phyloP scores from a whole-genome alignment of 2,329 filamentous ascomycete genomes.

The Ophiostoma fasciatum region DNA sequence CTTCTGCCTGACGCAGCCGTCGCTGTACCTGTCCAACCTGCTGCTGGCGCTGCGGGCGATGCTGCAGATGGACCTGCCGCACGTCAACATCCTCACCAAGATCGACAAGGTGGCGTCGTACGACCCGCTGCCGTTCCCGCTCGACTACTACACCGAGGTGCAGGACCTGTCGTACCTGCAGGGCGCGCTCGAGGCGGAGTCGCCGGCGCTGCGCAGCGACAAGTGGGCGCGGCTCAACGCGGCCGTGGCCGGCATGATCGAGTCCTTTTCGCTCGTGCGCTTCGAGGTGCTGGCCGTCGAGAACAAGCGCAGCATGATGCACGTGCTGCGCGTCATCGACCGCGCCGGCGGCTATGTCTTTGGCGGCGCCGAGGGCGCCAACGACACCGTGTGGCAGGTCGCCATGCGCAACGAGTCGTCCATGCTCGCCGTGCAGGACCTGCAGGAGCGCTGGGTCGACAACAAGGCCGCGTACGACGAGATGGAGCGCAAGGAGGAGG shows the following conservation, averaged over 20 bases:
- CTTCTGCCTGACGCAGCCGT: conserved; percentile 83
- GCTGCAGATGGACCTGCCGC: conserved; percentile 94
- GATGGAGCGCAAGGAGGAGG: conserved; percentile 57
- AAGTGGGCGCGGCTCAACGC: conserved; percentile 79
- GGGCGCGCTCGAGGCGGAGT: conserved; percentile 66
- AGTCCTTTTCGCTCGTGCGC: conserved; percentile 76
- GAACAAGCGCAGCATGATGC: conserved; percentile 95
- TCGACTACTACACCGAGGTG: conserved; percentile 95
- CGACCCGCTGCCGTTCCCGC: conserved; percentile 78
- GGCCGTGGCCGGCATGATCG: conserved; percentile 73
- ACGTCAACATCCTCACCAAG: conserved; percentile 92
- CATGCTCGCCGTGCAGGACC: conserved; percentile 68
- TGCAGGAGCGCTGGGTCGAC: conserved; percentile 94
- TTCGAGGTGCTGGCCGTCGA: conserved; percentile 94
- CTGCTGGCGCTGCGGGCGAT: conserved; percentile 88
- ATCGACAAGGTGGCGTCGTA: conserved; percentile 88
- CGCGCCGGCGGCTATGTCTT: conserved; percentile 88
- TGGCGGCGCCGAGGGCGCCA: conserved; percentile 76
- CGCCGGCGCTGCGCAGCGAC: conserved; percentile 48
- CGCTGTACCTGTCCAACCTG: conserved; percentile 86
- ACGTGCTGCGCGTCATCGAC: conserved; percentile 76
- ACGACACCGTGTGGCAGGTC: conserved; percentile 94
- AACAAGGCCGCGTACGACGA: conserved; percentile 77
- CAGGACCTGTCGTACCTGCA: conserved; percentile 80
- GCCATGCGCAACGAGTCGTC: conserved; percentile 68